Base-by-base conservation (phyloP, 352 stramenopile genomes). In the Phytopythium helicoides region DNA sequence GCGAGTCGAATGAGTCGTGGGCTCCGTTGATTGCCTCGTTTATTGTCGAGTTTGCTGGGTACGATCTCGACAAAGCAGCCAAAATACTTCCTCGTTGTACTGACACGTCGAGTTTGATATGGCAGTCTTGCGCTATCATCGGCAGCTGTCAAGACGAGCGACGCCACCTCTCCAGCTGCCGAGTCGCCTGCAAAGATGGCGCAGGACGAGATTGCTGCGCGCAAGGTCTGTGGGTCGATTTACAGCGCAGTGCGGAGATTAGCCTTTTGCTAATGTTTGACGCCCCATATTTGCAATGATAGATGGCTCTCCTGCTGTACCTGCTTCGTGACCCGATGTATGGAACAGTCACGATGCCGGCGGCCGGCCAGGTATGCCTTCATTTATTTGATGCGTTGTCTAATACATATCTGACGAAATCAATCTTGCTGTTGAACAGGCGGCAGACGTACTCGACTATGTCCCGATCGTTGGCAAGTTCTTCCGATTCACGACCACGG, bases 261-360 rank as follows among this genome's bases (percentile, higher is more conserved):
- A 31, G 44, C n/a, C 37, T 11, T 23, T 56, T 38, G 47, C 12
- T 8, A 6, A 4, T 34, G 34, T 26, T 49, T 2, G n/a, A n/a
- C n/a, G n/a, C n/a, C n/a, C n/a, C 46, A 36, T 14, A n/a, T n/a
- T n/a, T 11, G 25, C 36, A 6, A 33, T 22, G 37, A 21, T 56
- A 94, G 84, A 90, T 92, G 80, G 74, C 74, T 40, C 64, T 94
- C 36, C 66, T 94, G 28, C 68, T 94, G 7, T 94, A 94, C 51
- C 68, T 94, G 56, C 77, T 94, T 22, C 81, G 84, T 42, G 83
- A 94, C 44, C 84, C 84, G 7, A 63, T 92, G 33, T 94, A 86
- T 49, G 71, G 58, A 0, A 76, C 61, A 5, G 69, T 89, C 49
- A 94, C 84, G 11, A 83, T 86, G 51, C 84, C 81, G 23, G 76